phyloP scores from a whole-genome alignment of 805 yeast genomes.

The Blastobotrys chiropterorum region DNA sequence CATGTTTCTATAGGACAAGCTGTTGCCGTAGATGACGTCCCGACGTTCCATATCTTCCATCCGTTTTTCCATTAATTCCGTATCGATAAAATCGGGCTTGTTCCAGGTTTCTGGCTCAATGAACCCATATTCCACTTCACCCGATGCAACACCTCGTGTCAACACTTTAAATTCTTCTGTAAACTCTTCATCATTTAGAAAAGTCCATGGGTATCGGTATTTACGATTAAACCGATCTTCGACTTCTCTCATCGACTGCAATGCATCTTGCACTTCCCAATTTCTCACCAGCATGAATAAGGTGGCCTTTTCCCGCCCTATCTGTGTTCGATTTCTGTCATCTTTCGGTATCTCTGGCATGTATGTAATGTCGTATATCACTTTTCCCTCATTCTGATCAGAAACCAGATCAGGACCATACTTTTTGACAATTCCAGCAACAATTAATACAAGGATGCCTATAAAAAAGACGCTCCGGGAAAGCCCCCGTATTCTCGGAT shows the following conservation, averaged over 20 bases:
- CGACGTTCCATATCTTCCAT: conserved; percentile 37
- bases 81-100: conserved; percentile 65
- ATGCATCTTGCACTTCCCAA: conserved; percentile 67
- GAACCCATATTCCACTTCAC: conserved; percentile 68
- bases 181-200: conserved; percentile 82
- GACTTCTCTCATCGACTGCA: conserved; percentile 70
- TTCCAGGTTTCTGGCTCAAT: conserved; percentile 85
- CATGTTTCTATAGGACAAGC: conserved; percentile 80
- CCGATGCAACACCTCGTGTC: conserved; percentile 65
- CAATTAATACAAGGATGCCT: neutral
- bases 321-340: conserved; percentile 27
- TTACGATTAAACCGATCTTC: conserved; percentile 85
- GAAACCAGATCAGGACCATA: neutral
- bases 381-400: no score
- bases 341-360: conserved; percentile 14
- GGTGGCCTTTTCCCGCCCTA: conserved; percentile 73
- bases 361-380: conserved; percentile 15
- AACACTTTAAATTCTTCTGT: conserved; percentile 69
- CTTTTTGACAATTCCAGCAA: neutral
- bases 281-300: conserved; percentile 83
- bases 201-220: conserved; percentile 90
- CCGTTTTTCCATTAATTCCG: conserved; percentile 43
- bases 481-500: neutral
- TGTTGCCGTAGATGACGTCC: conserved; percentile 57
- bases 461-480: neutral